Evolutionary conservation across 345 rosid genomes (phyloP).

Genomic region (Odontarrhena argentea): DNA sequence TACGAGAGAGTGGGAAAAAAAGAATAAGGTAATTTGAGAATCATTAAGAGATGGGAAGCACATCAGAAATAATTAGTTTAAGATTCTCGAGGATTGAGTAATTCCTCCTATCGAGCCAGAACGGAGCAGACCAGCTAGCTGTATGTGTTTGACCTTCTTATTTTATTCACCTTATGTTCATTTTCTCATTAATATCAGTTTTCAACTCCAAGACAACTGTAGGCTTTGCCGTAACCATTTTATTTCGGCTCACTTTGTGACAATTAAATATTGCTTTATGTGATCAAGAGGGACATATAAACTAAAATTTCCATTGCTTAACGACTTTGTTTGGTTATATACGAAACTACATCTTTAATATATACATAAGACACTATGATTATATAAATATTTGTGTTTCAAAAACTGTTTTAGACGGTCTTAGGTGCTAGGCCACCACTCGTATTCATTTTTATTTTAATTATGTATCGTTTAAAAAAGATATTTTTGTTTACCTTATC

Average conservation of each 20-base stretch:
- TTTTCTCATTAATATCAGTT: slow-evolving; percentile 18
- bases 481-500: background rate
- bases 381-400: slow-evolving; percentile 18
- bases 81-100: slow-evolving; percentile 31
- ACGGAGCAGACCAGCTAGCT: slow-evolving; percentile 33
- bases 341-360: slow-evolving; percentile 13
- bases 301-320: slow-evolving; percentile 34
- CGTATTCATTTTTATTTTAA: background rate
- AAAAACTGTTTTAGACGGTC: slow-evolving; percentile 16
- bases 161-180: slow-evolving; percentile 17
- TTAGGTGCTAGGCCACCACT: slow-evolving; percentile 39
- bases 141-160: slow-evolving; percentile 36
- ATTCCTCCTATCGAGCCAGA: slow-evolving; percentile 37
- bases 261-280: background rate
- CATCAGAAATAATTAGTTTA: slow-evolving; percentile 23
- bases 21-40: too few species aligned
- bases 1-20: too few species aligned
- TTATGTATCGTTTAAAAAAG: background rate
- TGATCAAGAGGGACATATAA: slow-evolving; percentile 33
- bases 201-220: slow-evolving; percentile 39
- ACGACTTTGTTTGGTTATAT: slow-evolving; percentile 22
- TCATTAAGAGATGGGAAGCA: background rate
- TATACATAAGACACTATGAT: slow-evolving; percentile 1
- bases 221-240: slow-evolving; percentile 29
- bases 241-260: slow-evolving; percentile 30